These are phyloP conservation scores for Cichorium intybus DNA, from an alignment of 140 eudicot species.

Conservation along the genomic window DNA sequence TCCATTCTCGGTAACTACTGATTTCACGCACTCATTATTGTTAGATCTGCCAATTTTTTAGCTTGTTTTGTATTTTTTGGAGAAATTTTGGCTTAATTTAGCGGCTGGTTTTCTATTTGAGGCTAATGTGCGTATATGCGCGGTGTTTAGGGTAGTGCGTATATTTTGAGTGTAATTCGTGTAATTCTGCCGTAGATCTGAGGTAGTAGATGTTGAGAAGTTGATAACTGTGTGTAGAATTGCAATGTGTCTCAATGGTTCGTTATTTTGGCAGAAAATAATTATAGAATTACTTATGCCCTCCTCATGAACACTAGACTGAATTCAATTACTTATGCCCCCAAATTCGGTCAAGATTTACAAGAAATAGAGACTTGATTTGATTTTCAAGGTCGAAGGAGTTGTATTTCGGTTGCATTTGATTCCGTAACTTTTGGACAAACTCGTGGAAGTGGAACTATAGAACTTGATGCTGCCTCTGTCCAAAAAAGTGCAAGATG, in stretches of 20 bases:
- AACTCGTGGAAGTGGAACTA: not conserved
- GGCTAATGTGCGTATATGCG: not conserved
- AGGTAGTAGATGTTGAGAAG: not conserved
- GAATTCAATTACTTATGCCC: not conserved
- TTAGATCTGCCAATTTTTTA: conserved; percentile 44
- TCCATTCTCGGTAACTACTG: conserved; percentile 75
- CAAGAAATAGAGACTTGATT: not conserved
- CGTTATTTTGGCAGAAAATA: not conserved
- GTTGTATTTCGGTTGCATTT: conserved; percentile 7
- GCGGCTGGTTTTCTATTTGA: not conserved
- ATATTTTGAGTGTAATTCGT: conserved; percentile 4
- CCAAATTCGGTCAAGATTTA: not conserved
- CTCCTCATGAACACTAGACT: conserved; percentile 1
- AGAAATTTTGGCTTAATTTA: not conserved
- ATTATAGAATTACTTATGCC: not conserved
- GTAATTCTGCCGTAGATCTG: conserved; percentile 25
- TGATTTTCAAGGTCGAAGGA: not conserved
- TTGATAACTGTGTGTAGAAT: not conserved
- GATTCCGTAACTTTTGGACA: not conserved
- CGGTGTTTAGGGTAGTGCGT: not conserved
- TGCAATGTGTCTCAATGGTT: conserved; percentile 1
- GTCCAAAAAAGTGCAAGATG: not conserved
- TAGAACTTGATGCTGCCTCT: not conserved
- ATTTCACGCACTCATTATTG: conserved; percentile 11
- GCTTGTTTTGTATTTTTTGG: not conserved